A percentile compares a stretch with the other conserved stretches of the same genome.
These are phyloP conservation scores for Trametes meyenii DNA, from an alignment of 768 basidiomycete genomes.

Conservation along the genomic window DNA sequence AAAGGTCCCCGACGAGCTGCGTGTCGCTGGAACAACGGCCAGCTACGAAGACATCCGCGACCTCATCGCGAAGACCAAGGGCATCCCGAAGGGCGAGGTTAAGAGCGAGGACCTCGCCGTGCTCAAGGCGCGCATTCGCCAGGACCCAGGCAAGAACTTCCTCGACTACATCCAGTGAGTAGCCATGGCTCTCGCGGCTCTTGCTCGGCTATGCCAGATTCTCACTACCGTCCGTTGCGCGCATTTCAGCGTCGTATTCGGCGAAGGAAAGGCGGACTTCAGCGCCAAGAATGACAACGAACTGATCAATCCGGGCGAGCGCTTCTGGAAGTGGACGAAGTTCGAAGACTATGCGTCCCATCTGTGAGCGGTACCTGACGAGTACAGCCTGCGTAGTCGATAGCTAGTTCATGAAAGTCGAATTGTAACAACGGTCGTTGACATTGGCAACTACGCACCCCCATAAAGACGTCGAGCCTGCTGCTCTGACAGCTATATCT, in stretches of 20 bases:
- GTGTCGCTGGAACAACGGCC: slow-evolving; percentile 22
- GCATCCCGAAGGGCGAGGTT: not conserved
- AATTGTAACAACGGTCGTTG: too few species aligned
- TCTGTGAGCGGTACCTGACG: too few species aligned
- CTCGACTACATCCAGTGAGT: slow-evolving; percentile 5
- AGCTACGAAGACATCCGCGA: slow-evolving; percentile 19
- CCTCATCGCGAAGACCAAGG: not conserved
- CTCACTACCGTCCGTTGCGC: not conserved
- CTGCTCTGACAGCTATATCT: too few species aligned
- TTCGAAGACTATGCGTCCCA: too few species aligned
- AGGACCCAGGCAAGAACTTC: not conserved
- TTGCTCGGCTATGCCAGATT: not conserved
- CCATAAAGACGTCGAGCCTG: too few species aligned
- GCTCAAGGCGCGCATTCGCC: not conserved
- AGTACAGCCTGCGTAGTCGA: too few species aligned
- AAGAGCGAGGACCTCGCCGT: slow-evolving; percentile 1
- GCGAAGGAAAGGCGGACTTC: slow-evolving; percentile 27
- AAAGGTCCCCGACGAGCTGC: slow-evolving; percentile 24
- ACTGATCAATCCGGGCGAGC: too few species aligned
- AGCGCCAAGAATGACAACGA: too few species aligned
- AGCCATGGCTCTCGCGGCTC: not conserved
- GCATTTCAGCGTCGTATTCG: slow-evolving; percentile 24
- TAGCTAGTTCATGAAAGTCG: too few species aligned
- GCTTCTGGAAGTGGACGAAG: too few species aligned
- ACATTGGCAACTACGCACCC: too few species aligned